Evolutionary conservation across 2,329 filamentous ascomycete genomes (phyloP).

Genomic region (Stenocarpella maydis): DNA sequence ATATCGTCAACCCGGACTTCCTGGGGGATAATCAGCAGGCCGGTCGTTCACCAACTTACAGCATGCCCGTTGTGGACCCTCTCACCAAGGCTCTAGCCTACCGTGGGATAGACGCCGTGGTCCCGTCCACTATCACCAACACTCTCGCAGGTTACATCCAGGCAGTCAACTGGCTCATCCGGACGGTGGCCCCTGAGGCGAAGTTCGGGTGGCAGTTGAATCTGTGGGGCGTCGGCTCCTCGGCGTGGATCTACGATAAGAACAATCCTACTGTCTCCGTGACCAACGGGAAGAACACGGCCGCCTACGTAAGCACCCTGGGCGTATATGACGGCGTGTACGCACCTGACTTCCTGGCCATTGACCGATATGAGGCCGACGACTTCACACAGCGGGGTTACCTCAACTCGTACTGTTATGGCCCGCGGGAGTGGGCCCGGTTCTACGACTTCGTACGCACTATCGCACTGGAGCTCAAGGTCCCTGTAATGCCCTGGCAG

Average conservation of each 20-base stretch:
- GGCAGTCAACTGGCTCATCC: neutral
- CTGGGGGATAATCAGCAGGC: neutral
- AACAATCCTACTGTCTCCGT: neutral
- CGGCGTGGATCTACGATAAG: conserved; percentile 16
- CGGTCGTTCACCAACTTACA: neutral
- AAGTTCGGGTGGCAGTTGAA: conserved; percentile 9
- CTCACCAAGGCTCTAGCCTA: neutral
- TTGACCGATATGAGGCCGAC: conserved; percentile 15
- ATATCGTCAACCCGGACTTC: conserved; percentile 7
- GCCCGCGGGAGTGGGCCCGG: neutral
- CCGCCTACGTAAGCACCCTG: neutral
- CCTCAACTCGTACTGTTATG: neutral
- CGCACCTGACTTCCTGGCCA: conserved; percentile 8
- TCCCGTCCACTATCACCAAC: neutral
- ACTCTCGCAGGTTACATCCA: neutral
- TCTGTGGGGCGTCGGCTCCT: neutral
- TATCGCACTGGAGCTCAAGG: neutral
- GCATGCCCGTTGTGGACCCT: neutral
- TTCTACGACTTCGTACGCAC: conserved; percentile 1
- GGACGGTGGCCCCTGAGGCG: neutral
- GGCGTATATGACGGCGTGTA: neutral
- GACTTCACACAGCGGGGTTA: neutral
- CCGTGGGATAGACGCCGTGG: neutral
- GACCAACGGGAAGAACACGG: neutral
- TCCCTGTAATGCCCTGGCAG: conserved; percentile 16